Percentiles rank a stretch among this genome's conserved stretches.
Conservation (phyloP, 306 rosid species). For the Albizia julibrissin region DNA sequence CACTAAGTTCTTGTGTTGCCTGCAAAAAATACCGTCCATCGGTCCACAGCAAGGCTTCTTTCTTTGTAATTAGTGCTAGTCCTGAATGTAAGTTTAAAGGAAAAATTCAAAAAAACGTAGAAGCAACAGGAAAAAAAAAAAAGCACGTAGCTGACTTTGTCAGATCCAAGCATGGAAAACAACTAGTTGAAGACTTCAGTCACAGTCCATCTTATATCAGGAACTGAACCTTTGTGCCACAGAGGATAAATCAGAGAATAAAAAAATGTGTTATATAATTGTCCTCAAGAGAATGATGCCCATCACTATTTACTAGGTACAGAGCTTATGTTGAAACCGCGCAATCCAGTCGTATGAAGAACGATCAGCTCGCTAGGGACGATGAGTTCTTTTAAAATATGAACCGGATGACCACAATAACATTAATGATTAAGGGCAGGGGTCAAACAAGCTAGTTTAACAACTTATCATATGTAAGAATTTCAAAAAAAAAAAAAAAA, state of each 20-base stretch:
- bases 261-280: neutral
- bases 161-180: constrained; percentile 8
- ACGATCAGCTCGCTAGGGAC: neutral
- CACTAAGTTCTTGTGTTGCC: constrained; percentile 81
- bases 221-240: neutral
- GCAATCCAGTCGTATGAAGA: neutral
- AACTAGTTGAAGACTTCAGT: constrained; percentile 4
- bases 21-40: constrained; percentile 97
- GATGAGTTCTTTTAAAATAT: neutral
- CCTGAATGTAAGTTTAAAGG: constrained; percentile 50
- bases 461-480: neutral
- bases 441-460: neutral
- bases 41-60: constrained; percentile 87
- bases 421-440: neutral
- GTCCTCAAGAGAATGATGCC: neutral
- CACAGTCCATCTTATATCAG: constrained; percentile 2
- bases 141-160: neutral
- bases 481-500: constrained; percentile 18
- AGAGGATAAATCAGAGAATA: neutral
- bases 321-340: neutral
- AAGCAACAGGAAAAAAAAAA: neutral
- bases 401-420: neutral
- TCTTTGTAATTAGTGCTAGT: constrained; percentile 77
- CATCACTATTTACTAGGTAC: neutral
- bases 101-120: constrained; percentile 5